Base-by-base conservation (phyloP, 495 filamentous ascomycete genomes). In the Aspergillus sclerotiicarbonarius region DNA sequence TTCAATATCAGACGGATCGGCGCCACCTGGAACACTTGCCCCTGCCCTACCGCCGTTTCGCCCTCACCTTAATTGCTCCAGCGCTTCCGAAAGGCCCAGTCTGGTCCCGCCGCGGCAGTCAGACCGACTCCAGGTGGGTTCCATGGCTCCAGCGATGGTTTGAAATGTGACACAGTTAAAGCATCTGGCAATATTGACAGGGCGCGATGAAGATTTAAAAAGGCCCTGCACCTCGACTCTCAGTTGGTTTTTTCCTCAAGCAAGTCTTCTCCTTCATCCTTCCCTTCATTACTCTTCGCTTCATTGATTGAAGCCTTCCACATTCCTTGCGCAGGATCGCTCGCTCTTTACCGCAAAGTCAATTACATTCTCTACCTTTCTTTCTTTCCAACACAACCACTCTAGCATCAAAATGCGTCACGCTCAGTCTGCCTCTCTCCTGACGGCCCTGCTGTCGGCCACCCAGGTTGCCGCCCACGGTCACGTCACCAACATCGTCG, bases 401-500 rank as follows among this genome's bases (percentile, higher is more conserved):
- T n/a, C n/a, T 50, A 50, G 8, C 25, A 13, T 50, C 47, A 49
- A 30, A 49, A 50, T 50, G 47, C 47, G 47, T 50, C 47, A 50
- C 15, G 29, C 47, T 50, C 47, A 50, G 47, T 50, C 47, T 50
- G 15, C 31, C 10, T 50, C 63, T 8, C 52, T 66, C 46, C 19
- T 57, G 66, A 68, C 51, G 61, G 49, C 60, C 13, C 54, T 61
- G 15, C 50, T 61, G 49, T 64, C 70, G 60, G 69, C 71, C 31
- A 62, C 76, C 31, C 59, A 69, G 30, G 78, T 80, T 35, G 69
- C 71, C 12, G 79, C 76, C 54, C 82, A 85, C 65, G 82, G 82
- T 20, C 73, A 76, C 56, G 79, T 84, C 50, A 69, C 68, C 56
- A 75, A 81, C 45, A 69, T 84, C 57, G 71, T 82, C 48, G 72